Evolutionary conservation across 805 yeast species (phyloP), one percentile per base, ranked within the genome.

Genomic region (Priceomyces castillae): DNA sequence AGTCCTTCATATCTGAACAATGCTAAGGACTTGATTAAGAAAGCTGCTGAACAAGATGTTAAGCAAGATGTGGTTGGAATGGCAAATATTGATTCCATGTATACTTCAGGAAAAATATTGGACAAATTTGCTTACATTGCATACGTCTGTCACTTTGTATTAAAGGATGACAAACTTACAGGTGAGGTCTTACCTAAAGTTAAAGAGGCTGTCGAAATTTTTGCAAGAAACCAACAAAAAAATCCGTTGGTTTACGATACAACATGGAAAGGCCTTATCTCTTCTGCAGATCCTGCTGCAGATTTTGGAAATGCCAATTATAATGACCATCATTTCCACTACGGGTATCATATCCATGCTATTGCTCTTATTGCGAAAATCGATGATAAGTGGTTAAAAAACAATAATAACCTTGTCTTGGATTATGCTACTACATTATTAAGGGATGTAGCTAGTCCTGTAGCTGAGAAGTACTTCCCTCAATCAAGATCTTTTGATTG

Each of bases 91-190:
- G 88, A 88, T 48, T 88, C 97, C 0, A 90, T 90, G 86, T 92
- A 92, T 65, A 81, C 87, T 16, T 77, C 95, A 2, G 99, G 98
- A 10, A 92, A 94, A 61, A 74, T 81, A 20, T 68, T 90, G 39
- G 96, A 90, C 52, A 94, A 90, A 65, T 94, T 86, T 64, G 97
- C 98, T 0, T 85, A 86, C 73, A 76, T 94, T 41, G 71, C 89
- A 11, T 85, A 85, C 49, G 87, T 82, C 9, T 80, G 84, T 30
- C 81, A 84, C 42, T 81, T 73, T 48, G 73, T 92, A 15, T 61
- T 92, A 36, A 59, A 77, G 15, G 85, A 90, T 57, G 57, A 64
- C 0, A 60, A 56, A 1, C 63, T 84, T 43, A 76, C 94, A 1
- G 52, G 60, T 11, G 60, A 61, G 7, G 66, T 86, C 31, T 66